Percentiles rank a stretch among this genome's conserved stretches.
Conservation (phyloP, 2,329 filamentous ascomycete species). For the Botrytis squamosa region DNA sequence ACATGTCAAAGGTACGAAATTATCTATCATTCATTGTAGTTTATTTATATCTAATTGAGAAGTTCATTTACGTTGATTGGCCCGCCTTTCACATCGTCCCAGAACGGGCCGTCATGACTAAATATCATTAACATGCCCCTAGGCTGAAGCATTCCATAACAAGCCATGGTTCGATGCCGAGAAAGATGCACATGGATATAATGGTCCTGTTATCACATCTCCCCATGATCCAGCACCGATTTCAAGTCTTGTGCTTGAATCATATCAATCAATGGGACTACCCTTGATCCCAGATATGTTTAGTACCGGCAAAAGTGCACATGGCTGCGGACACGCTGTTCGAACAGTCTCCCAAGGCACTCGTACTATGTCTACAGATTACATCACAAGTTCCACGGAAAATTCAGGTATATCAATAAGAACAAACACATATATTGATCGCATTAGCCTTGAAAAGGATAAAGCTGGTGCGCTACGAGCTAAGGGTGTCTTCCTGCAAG, state of each 20-base stretch:
- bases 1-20: not conserved
- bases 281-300: slow-evolving; percentile 7
- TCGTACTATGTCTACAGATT: not conserved
- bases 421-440: not conserved
- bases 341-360: not conserved
- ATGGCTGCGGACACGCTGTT: slow-evolving; percentile 6
- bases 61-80: not conserved
- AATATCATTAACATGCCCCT: not conserved
- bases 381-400: not conserved
- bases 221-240: slow-evolving; percentile 3
- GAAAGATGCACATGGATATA: not conserved
- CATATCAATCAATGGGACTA: slow-evolving; percentile 4
- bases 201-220: not conserved
- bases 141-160: slow-evolving; percentile 1
- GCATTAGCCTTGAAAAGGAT: not conserved
- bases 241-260: not conserved
- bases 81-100: too few species aligned
- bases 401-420: not conserved
- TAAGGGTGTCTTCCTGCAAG: not conserved
- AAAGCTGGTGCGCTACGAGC: not conserved
- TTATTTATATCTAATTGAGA: not conserved
- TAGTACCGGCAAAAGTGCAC: slow-evolving; percentile 9
- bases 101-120: not conserved
- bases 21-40: not conserved
- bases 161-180: not conserved